A percentile compares a stretch with the other conserved stretches of the same genome.
These are phyloP conservation scores for Gossypium mustelinum DNA, from an alignment of 345 rosid genomes.

Conservation along the genomic window DNA sequence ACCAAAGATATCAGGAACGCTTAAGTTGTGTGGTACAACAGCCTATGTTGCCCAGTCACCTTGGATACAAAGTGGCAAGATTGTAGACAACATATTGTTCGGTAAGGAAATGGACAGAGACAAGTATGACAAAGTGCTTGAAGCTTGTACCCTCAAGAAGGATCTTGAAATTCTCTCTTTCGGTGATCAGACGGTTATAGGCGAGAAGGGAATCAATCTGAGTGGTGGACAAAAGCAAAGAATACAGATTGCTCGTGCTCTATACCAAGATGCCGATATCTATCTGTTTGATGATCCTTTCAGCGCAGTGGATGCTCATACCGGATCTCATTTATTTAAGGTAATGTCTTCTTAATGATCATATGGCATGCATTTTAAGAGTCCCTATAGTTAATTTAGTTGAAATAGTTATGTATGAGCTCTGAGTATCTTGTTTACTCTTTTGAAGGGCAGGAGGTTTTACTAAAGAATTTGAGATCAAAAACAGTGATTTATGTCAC, in stretches of 20 bases:
- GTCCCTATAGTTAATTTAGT: background rate
- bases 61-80: constrained; percentile 80
- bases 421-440: background rate
- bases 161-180: constrained; percentile 68
- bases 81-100: constrained; percentile 76
- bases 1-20: constrained; percentile 25
- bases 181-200: constrained; percentile 80
- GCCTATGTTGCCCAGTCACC: constrained; percentile 77
- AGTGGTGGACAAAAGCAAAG: constrained; percentile 93
- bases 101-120: constrained; percentile 68
- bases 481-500: constrained; percentile 77
- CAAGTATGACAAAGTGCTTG: constrained; percentile 53
- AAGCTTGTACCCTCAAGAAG: constrained; percentile 63
- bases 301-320: constrained; percentile 72
- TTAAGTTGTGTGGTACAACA: constrained; percentile 48
- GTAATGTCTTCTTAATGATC: constrained; percentile 21
- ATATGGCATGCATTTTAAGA: background rate
- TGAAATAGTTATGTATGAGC: too few species aligned
- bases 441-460: constrained; percentile 47
- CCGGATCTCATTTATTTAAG: constrained; percentile 39
- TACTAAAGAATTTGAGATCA: constrained; percentile 43
- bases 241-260: constrained; percentile 77
- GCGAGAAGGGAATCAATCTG: constrained; percentile 82
- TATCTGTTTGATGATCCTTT: constrained; percentile 90
- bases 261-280: constrained; percentile 82